Percentiles rank a stretch among this genome's conserved stretches.
Evolutionary conservation across 1,284 basidiomycete species (phyloP).

Genomic region (Cutaneotrichosporon cyanovorans): DNA sequence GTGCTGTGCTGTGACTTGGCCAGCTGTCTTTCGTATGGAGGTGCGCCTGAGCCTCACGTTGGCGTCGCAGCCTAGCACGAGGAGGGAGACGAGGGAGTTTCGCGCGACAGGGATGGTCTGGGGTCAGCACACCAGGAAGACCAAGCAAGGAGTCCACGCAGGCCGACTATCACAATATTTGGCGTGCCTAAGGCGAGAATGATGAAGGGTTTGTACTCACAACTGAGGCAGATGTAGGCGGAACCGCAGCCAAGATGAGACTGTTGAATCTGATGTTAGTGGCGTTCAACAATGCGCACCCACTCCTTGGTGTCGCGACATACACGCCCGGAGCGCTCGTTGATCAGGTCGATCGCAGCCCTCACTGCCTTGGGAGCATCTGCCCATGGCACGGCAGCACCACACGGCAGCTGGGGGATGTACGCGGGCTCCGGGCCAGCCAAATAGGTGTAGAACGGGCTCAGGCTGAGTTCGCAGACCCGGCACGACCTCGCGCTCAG

Average conservation of each 20-base stretch:
- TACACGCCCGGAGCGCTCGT: conserved; percentile 29
- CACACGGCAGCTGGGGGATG: conserved; percentile 22
- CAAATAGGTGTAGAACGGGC: conserved; percentile 35
- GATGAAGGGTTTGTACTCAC: conserved; percentile 12
- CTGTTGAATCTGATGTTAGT: conserved; percentile 24
- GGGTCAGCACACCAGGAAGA: too few relatives aligned
- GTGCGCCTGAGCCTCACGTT: conserved; percentile 11
- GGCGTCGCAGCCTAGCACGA: conserved; percentile 29
- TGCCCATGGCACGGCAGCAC: conserved; percentile 18
- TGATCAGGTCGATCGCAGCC: conserved; percentile 27
- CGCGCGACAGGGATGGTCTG: conserved; percentile 8
- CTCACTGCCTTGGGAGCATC: conserved; percentile 13
- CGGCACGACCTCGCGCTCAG: conserved; percentile 4
- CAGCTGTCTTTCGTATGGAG: conserved; percentile 9
- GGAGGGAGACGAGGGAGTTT: conserved; percentile 13
- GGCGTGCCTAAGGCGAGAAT: too few relatives aligned
- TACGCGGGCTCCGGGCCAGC: conserved; percentile 18
- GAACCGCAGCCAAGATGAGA: conserved; percentile 24
- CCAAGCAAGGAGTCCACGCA: too few relatives aligned
- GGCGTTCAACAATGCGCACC: background rate
- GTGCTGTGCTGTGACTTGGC: conserved; percentile 30
- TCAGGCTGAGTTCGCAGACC: conserved; percentile 21
- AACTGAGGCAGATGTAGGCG: conserved; percentile 12
- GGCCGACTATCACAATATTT: too few relatives aligned
- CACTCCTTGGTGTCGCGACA: conserved; percentile 26